A percentile compares a stretch with the other conserved stretches of the same genome.
Conservation (phyloP, 2,329 filamentous ascomycete species). For the Sarocladiaceae sp. region DNA sequence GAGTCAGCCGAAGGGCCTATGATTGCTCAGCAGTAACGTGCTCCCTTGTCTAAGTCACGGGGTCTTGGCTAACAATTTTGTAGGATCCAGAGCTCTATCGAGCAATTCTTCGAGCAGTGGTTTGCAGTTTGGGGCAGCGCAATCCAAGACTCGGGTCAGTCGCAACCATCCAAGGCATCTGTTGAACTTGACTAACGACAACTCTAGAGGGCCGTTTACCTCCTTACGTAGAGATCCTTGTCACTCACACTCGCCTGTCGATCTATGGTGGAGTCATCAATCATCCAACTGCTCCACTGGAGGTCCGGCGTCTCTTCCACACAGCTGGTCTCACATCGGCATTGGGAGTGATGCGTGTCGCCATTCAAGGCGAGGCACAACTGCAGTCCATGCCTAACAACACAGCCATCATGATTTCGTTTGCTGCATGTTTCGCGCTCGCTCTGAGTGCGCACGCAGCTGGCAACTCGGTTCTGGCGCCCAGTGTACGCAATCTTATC, state of each 20-base stretch:
- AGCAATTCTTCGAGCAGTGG: conserved; percentile 64
- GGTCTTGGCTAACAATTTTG: conserved; percentile 15
- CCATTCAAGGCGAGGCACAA: conserved; percentile 66
- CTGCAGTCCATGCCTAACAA: conserved; percentile 76
- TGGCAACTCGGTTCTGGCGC: conserved; percentile 54
- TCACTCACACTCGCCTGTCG: conserved; percentile 69
- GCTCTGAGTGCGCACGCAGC: conserved; percentile 56
- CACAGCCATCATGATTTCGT: conserved; percentile 74
- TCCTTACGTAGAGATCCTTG: conserved; percentile 71
- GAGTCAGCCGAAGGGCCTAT: conserved; percentile 44
- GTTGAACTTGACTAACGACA: neutral
- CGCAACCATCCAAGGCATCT: conserved; percentile 27
- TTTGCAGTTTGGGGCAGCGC: conserved; percentile 52
- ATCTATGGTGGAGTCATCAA: conserved; percentile 73
- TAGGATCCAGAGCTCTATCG: conserved; percentile 55
- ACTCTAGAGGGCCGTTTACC: conserved; percentile 50
- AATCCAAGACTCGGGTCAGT: conserved; percentile 31
- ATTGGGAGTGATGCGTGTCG: conserved; percentile 69
- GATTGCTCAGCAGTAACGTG: conserved; percentile 45
- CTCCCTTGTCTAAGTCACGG: neutral
- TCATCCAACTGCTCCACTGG: conserved; percentile 64
- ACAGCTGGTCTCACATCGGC: conserved; percentile 68
- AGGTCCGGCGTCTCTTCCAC: conserved; percentile 70
- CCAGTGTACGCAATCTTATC: conserved; percentile 60
- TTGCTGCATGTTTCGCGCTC: conserved; percentile 66